These are phyloP conservation scores for Ilyonectria mors-panacis DNA, from an alignment of 2,329 filamentous ascomycete genomes.

Conservation along the genomic window DNA sequence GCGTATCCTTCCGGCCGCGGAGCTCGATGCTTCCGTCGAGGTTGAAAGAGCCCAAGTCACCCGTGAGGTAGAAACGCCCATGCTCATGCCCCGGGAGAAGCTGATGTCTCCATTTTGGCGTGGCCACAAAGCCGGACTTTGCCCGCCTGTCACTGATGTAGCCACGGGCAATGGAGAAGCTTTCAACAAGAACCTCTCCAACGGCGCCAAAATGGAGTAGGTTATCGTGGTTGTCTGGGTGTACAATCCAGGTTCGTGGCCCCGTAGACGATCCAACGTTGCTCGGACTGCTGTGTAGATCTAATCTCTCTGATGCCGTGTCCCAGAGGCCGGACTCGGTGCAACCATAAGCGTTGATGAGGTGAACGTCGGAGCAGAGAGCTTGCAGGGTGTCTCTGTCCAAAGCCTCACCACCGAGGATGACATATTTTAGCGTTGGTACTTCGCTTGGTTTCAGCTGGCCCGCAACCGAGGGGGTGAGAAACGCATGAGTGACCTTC, in stretches of 20 bases:
- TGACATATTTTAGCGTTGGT: constrained; percentile 29
- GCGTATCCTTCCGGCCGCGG: constrained; percentile 22
- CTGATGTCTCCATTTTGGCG: not conserved
- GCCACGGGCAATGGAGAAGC: constrained; percentile 23
- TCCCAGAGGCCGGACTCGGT: constrained; percentile 26
- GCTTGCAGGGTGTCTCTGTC: constrained; percentile 28
- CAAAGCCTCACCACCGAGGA: constrained; percentile 31
- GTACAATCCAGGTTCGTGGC: constrained; percentile 32
- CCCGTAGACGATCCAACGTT: constrained; percentile 28
- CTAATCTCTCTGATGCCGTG: constrained; percentile 17
- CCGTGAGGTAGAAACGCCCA: constrained; percentile 13
- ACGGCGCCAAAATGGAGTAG: constrained; percentile 29
- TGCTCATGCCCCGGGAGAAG: constrained; percentile 1
- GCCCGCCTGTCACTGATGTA: constrained; percentile 24
- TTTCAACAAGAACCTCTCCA: constrained; percentile 32
- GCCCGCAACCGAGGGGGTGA: constrained; percentile 29
- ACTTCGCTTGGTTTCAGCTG: constrained; percentile 28
- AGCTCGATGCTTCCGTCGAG: constrained; percentile 18
- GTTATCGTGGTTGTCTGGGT: constrained; percentile 29
- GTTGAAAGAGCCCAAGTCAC: constrained; percentile 20
- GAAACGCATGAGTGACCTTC: constrained; percentile 29
- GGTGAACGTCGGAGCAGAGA: constrained; percentile 24
- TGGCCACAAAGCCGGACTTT: constrained; percentile 9
- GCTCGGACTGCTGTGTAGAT: constrained; percentile 17
- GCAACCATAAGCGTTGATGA: constrained; percentile 31